Evolutionary conservation across 2,329 filamentous ascomycete species (phyloP), one percentile per base, ranked within the genome.

Genomic region (Fusarium dlaminii): DNA sequence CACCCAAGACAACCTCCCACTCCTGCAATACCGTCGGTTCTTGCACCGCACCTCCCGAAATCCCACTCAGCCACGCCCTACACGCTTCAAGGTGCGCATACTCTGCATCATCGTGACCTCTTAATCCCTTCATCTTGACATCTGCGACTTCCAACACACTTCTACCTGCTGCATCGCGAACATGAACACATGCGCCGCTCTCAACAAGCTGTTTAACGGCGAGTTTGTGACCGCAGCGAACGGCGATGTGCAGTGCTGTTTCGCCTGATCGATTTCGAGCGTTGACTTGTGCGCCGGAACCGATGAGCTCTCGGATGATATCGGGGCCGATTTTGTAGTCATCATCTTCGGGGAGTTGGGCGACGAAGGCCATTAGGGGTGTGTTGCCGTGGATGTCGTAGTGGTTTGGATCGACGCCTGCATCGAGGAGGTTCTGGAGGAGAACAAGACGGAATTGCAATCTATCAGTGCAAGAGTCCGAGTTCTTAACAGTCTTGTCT

Each of bases 301-400:
- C 65, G 24, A 88, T 72, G 2, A 90, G 82, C 1, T 81, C 75
- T 58, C 83, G 79, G 9, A 90, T 79, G 12, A 89, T 86, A 8
- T 77, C 69, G 3, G 87, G 84, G 1, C 87, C 85, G 24, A 80
- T 73, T 72, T 83, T 85, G 75, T 88, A 85, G 72, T 87, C 86
- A 30, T 88, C 86, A 29, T 88, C 86, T 70, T 86, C 86, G 4
- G 85, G 83, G 3, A 88, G 82, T 56, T 88, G 82, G 1, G 84
- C 81, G 17, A 86, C 84, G 73, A 90, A 90, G 0, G 86, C 82
- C 85, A 90, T 90, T 20, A 90, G 83, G 2, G 87, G 87, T 1
- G 89, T 90, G 75, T 86, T 84, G 42, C 89, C 89, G 24, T 80
- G 71, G 8, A 76, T 77, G 79, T 89, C 87, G 78, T 89, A 88